Evolutionary conservation across 306 rosid species (phyloP), one percentile per base, ranked within the genome.

Genomic region (Citrullus amarus): DNA sequence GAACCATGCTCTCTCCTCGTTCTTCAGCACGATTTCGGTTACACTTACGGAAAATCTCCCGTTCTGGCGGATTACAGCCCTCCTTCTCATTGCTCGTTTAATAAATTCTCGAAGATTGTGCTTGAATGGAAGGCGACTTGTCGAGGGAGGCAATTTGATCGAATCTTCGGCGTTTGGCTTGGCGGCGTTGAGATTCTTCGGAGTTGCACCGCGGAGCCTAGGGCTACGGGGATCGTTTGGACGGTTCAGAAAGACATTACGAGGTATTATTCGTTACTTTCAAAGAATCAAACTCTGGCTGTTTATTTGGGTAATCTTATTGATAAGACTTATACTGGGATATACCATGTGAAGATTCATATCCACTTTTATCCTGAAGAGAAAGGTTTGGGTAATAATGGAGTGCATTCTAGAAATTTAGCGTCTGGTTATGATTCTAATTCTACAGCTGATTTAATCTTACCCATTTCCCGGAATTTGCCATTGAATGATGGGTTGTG

Each of bases 151-250:
- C 98, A 95, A 59, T 95, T 83, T 30, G 98, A 95, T 67, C 87
- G 98, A 34, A 94, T 94, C 76, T 94, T 94, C 3, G 97, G 98
- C 14, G 92, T 92, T 3, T 94, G 98, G 97, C 97, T 91, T 9
- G 87, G 89, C 34, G 99, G 99, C 9, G 93, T 88, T 54, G 97
- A 95, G 88, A 84, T 95, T 30, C 90, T 95, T 10, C 86, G 99
- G 60, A 91, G 99, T 87, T 95, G 97, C 80, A 89, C 97, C 0
- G 97, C 97, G 2, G 98, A 95, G 80, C 97, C 97, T 20, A 86
- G 81, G 79, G 58, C 90, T 66, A 86, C 80, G 22, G 99, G 97
- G 59, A 91, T 88, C 82, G 83, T 95, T 73, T 95, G 99, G 99
- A 91, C 57, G 15, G 96, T 95, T 30, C 61, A 86, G 78, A 95